These are phyloP conservation scores for barrel medic (Medicago truncatula) DNA, from an alignment of 306 rosid genomes.

Conservation along the genomic window MtrunA17r5.0-ANR NC_053045.1:27010001-27010500, in stretches of 20 bases:
- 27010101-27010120: too few species aligned
- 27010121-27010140: neutral
- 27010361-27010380: too few species aligned
- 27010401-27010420: too few species aligned
- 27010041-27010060: too few species aligned
- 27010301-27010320: slow-evolving; percentile 79
- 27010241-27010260: slow-evolving; percentile 84
- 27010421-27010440: too few species aligned
- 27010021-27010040: too few species aligned
- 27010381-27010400: too few species aligned
- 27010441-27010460: too few species aligned
- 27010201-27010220: slow-evolving; percentile 93
- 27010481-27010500: too few species aligned
- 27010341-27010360: slow-evolving; percentile 33
- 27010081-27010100: too few species aligned
- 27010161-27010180: slow-evolving; percentile 91
- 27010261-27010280: slow-evolving; percentile 73
- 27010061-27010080: too few species aligned
- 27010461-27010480: neutral
- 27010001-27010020: too few species aligned
- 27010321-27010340: slow-evolving; percentile 90
- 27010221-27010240: slow-evolving; percentile 94
- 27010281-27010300: slow-evolving; percentile 79
- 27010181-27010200: slow-evolving; percentile 83
- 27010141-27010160: slow-evolving; percentile 45